phyloP scores from a whole-genome alignment of 1,284 basidiomycete genomes.

The Coniferiporia weirii region DNA sequence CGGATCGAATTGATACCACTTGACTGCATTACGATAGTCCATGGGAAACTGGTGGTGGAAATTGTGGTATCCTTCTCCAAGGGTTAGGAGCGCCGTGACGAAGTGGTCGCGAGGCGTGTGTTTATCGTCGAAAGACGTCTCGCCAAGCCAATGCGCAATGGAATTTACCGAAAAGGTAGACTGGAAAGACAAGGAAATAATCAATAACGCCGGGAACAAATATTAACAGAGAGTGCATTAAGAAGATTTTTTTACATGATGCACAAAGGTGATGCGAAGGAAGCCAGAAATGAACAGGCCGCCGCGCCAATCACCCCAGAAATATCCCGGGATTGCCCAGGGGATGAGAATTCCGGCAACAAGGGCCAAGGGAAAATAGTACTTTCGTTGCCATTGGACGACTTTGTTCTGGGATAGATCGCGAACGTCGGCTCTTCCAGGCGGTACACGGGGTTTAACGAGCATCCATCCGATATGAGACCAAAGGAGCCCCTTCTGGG shows the following conservation, averaged over 20 bases:
- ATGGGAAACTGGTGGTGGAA: slow-evolving; percentile 88
- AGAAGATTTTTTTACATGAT: slow-evolving; percentile 55
- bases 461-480: slow-evolving; percentile 91
- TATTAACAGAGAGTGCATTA: neutral
- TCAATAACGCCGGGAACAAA: slow-evolving; percentile 11
- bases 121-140: slow-evolving; percentile 80
- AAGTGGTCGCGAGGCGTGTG: slow-evolving; percentile 81
- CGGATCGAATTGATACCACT: slow-evolving; percentile 67
- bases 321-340: slow-evolving; percentile 65
- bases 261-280: slow-evolving; percentile 60
- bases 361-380: slow-evolving; percentile 63
- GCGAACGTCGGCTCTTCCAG: slow-evolving; percentile 76
- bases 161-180: slow-evolving; percentile 92
- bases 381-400: slow-evolving; percentile 80
- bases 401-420: slow-evolving; percentile 73
- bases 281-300: slow-evolving; percentile 79
- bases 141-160: slow-evolving; percentile 83
- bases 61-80: slow-evolving; percentile 93
- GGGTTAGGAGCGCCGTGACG: slow-evolving; percentile 79
- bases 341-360: slow-evolving; percentile 73
- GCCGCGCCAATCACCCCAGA: slow-evolving; percentile 82
- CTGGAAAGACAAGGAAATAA: slow-evolving; percentile 32
- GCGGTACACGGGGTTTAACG: slow-evolving; percentile 71
- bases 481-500: slow-evolving; percentile 76
- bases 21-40: slow-evolving; percentile 76